Percentiles rank a stretch among this genome's conserved stretches.
phyloP scores from a whole-genome alignment of 345 rosid genomes.

The Lepidium africanum region DNA sequence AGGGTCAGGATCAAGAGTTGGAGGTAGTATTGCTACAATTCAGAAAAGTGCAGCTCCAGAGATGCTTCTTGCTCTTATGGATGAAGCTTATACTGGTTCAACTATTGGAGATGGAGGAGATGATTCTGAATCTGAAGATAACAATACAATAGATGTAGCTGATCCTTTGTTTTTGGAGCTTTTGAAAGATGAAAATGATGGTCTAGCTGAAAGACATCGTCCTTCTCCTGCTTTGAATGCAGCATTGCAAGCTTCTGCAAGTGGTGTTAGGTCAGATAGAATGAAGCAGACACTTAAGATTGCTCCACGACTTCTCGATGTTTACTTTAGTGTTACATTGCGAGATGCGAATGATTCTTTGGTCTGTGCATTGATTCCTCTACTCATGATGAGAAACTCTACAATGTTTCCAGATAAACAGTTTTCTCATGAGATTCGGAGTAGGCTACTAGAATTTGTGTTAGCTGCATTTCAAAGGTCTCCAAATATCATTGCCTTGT shows the following conservation, averaged over 20 bases:
- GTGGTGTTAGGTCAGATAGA: constrained; percentile 61
- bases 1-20: constrained; percentile 64
- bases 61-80: constrained; percentile 99
- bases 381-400: constrained; percentile 74
- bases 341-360: constrained; percentile 76
- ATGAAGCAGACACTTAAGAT: constrained; percentile 63
- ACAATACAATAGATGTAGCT: constrained; percentile 65
- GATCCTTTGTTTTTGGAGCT: constrained; percentile 93
- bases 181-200: constrained; percentile 97
- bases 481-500: constrained; percentile 67
- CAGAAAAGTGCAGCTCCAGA: constrained; percentile 96
- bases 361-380: constrained; percentile 82
- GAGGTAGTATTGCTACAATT: constrained; percentile 86
- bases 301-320: constrained; percentile 69
- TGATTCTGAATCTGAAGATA: constrained; percentile 92
- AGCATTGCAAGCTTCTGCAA: constrained; percentile 67
- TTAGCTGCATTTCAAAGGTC: constrained; percentile 86
- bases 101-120: constrained; percentile 85
- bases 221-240: constrained; percentile 68
- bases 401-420: constrained; percentile 66
- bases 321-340: constrained; percentile 60
- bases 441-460: constrained; percentile 77
- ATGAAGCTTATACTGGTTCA: constrained; percentile 98
- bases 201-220: constrained; percentile 84
- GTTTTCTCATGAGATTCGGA: constrained; percentile 73